Percentiles rank a stretch among this genome's conserved stretches.
Evolutionary conservation across 2,329 filamentous ascomycete species (phyloP).

Genomic region (Mollisiaceae sp.): DNA sequence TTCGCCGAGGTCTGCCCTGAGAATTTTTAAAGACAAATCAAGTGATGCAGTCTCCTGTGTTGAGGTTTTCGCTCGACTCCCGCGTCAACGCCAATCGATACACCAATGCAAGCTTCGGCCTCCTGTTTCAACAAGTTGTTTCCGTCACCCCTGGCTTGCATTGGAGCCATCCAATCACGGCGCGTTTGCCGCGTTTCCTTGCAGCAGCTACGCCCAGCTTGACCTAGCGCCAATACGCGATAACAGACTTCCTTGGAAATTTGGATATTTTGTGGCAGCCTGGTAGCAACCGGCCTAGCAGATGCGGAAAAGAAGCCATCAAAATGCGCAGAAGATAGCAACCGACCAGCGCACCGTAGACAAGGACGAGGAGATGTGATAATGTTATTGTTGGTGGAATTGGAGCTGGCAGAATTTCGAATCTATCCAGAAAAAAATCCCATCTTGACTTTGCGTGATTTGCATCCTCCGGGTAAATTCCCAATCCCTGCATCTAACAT

Average conservation of each 20-base stretch:
- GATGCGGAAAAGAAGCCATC: background rate
- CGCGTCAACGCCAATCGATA: background rate
- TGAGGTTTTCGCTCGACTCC: background rate
- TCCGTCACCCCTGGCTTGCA: background rate
- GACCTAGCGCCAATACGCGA: background rate
- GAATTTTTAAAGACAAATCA: background rate
- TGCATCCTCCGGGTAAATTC: conserved; percentile 7
- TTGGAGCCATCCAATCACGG: background rate
- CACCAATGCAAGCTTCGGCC: background rate
- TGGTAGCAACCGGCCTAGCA: conserved; percentile 1
- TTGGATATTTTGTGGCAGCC: background rate
- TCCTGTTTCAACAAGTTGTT: conserved; percentile 4
- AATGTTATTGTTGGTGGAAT: background rate
- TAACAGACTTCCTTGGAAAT: conserved; percentile 11
- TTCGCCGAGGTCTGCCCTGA: background rate
- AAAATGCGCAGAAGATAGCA: background rate
- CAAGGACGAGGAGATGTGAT: background rate
- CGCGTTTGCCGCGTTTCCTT: conserved; percentile 5
- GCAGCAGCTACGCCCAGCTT: background rate
- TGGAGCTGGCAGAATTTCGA: background rate
- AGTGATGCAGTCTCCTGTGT: background rate
- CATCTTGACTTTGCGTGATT: background rate
- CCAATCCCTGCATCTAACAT: conserved; percentile 4
- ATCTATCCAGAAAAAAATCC: background rate
- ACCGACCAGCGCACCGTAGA: background rate